Conservation (phyloP, 257 asterid species). For the Solanum pimpinellifolium region DNA sequence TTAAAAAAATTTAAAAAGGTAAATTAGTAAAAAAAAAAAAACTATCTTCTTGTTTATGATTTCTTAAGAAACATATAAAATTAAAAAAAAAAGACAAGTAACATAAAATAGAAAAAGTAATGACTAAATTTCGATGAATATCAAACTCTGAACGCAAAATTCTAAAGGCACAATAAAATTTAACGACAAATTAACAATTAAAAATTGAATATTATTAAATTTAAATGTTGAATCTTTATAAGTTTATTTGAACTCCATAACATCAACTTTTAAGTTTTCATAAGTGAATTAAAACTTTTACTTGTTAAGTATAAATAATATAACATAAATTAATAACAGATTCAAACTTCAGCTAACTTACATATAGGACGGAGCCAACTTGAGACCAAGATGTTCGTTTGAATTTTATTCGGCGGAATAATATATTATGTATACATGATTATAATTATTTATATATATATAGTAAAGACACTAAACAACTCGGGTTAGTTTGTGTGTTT, state of each 20-base stretch:
- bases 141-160: background rate
- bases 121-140: background rate
- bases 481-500: fast-evolving
- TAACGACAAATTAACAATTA: background rate
- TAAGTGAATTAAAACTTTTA: background rate
- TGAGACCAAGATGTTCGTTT: background rate
- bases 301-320: background rate
- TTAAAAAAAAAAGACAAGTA: background rate
- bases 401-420: background rate
- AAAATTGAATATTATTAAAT: background rate
- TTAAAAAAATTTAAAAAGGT: background rate
- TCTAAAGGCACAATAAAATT: background rate
- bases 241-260: background rate
- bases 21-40: too few relatives aligned
- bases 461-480: too few relatives aligned
- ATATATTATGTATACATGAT: background rate
- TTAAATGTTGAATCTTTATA: background rate
- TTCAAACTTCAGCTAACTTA: background rate
- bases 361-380: background rate
- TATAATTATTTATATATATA: too few relatives aligned
- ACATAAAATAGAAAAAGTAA: background rate
- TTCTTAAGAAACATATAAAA: too few relatives aligned
- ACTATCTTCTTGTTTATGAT: too few relatives aligned
- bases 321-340: background rate
- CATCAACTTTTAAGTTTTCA: background rate